Evolutionary conservation across 2,329 filamentous ascomycete genomes (phyloP), one percentile per base, ranked within the genome.

Genomic region (Fusarium kyushuense): DNA sequence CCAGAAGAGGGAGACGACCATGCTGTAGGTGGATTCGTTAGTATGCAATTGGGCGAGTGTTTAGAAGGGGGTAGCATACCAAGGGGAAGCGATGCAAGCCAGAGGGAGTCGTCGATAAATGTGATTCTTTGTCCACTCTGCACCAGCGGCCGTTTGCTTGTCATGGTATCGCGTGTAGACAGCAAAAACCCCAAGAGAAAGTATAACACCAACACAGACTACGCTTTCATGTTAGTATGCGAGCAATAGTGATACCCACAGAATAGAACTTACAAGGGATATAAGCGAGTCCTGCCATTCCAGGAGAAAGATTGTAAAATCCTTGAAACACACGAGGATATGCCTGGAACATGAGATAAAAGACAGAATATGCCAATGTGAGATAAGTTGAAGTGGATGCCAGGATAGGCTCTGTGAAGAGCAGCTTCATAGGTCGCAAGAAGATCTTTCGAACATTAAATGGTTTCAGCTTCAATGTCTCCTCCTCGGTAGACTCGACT

Each of bases 71-170:
- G 63, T 61, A 85, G 84, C 84, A 38, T 83, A 84, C 77, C 89
- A 87, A 0, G 88, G 87, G n/a, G 88, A 84, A 11, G 87, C 87
- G 59, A 88, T 85, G 7, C 89, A 89, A 4, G 79, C 80, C 19
- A 81, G 72, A 76, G 85, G 64, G 45, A 78, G 58, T 76, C 79
- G 36, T 73, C 83, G 54, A 62, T 70, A 72, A 5, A 78, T 72
- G 35, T 79, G 75, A 14, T 67, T 69, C 41, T 76, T 67, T 5
- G 77, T 73, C 77, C 77, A 79, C n/a, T 56, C 41, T 3, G 70
- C 72, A 5, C 76, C 76, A 3, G 69, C 72, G 12, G 63, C 58
- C 13, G 69, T 67, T 23, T 72, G 61, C 8, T 57, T 59, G 33
- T 74, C 75, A 36, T 77, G 75, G 38, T 70, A 76, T 58, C 70